A percentile compares a stretch with the other conserved stretches of the same genome.
Evolutionary conservation across 441 rosid species (phyloP).

Genomic region (Theobroma grandiflorum): DNA sequence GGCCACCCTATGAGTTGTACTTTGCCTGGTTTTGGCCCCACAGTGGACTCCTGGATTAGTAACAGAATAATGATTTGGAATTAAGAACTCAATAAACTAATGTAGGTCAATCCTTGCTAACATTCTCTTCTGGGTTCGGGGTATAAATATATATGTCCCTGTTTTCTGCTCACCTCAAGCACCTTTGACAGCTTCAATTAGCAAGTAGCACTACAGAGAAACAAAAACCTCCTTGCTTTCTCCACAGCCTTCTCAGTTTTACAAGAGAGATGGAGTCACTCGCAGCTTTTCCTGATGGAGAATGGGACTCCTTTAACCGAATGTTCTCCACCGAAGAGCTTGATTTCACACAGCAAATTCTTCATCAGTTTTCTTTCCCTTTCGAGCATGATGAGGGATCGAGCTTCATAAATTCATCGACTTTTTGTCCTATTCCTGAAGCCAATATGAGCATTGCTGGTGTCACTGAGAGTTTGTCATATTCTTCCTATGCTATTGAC

Average conservation of each 20-base stretch:
- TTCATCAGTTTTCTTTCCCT: slow-evolving; percentile 54
- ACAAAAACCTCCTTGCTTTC: slow-evolving; percentile 37
- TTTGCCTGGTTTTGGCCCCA: slow-evolving; percentile 49
- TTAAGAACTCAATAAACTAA: slow-evolving; percentile 33
- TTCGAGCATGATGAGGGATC: slow-evolving; percentile 34
- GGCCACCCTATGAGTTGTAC: slow-evolving; percentile 54
- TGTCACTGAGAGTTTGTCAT: slow-evolving; percentile 39
- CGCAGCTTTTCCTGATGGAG: slow-evolving; percentile 67
- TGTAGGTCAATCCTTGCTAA: slow-evolving; percentile 44
- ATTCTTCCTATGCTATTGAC: slow-evolving; percentile 42
- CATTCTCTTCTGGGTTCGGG: slow-evolving; percentile 31
- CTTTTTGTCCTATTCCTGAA: slow-evolving; percentile 45
- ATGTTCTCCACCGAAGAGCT: slow-evolving; percentile 52
- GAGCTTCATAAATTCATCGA: slow-evolving; percentile 32
- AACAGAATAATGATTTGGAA: slow-evolving; percentile 38
- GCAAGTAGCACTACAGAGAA: slow-evolving; percentile 36
- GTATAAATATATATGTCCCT: slow-evolving; percentile 48
- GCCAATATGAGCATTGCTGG: slow-evolving; percentile 36
- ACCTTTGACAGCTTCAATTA: slow-evolving; percentile 34
- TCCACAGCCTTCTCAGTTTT: slow-evolving; percentile 23
- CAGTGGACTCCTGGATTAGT: slow-evolving; percentile 50
- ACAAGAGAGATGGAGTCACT: slow-evolving; percentile 41
- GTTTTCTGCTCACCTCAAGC: slow-evolving; percentile 44
- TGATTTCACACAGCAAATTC: slow-evolving; percentile 37
- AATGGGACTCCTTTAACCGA: slow-evolving; percentile 64